Base-by-base conservation (phyloP, 495 filamentous ascomycete species). In the Neurospora sp. region DNA sequence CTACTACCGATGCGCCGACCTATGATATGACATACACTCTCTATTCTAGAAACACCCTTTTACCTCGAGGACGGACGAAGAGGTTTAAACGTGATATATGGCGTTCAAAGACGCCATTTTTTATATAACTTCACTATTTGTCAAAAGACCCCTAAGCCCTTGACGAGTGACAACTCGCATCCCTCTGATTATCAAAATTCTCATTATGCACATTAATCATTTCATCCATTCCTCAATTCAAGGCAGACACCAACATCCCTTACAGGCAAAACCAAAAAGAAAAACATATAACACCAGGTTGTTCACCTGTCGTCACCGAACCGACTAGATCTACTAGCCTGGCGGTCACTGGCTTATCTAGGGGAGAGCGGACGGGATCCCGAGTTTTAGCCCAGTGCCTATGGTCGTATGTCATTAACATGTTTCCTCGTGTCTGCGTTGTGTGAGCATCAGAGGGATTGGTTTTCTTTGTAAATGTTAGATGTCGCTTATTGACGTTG, bases 291-390 rank as follows among this genome's bases (percentile, higher is more conserved):
- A 54, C 46, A 54, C 46, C 46, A 23, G 20, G 20, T 6, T 23
- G 0, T 54, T 54, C 20, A 54, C 20, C 20, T 2, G 46, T 54
- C 46, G 1, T 54, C 20, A 23, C 46, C 46, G 46, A 54, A 5
- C 20, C 10, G 46, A 54, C 46, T 54, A n/a, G n/a, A n/a, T n/a
- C n/a, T n/a, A 27, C 46, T 54, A 54, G 46, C 46, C 46, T 54
- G 11, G 46, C 20, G 46, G 20, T 54, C 46, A 54, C 46, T 54
- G 11, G 79, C 77, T 83, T 83, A 77, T 81, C 79, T 82, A 84
- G 77, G 83, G 81, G 79, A 83, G 84, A 85, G 83, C 83, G 83
- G 83, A 85, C 84, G 83, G 83, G 83, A 84, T 83, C 79, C 83
- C 83, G 80, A 81, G 76, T 81, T 80, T 84, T 27, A 11, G 20